Conservation (phyloP, 495 filamentous ascomycete species). For the Penicillium silybi region DNA sequence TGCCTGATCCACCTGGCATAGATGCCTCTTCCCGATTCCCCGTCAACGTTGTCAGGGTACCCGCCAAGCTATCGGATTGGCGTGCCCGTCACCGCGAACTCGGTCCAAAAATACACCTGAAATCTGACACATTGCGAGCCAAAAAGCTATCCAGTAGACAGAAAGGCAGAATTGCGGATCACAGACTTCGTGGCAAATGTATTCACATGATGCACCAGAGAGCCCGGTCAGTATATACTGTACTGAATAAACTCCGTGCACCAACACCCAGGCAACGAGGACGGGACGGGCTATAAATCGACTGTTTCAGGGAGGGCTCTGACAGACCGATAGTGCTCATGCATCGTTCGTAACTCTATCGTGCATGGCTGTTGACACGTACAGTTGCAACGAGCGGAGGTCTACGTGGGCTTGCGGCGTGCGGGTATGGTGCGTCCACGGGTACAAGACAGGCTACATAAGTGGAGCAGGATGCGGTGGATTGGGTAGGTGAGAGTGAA, state of each 20-base stretch:
- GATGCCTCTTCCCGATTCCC: background rate
- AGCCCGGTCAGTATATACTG: background rate
- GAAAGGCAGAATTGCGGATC: background rate
- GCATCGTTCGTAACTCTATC: background rate
- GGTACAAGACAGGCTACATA: slow-evolving; percentile 3
- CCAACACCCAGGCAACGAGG: background rate
- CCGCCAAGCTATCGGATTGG: background rate
- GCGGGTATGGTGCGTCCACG: background rate
- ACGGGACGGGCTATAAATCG: background rate
- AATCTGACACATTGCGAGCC: background rate
- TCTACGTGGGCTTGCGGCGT: slow-evolving; percentile 2
- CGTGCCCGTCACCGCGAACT: background rate
- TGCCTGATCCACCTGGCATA: background rate
- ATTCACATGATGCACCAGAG: background rate
- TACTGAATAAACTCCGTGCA: background rate
- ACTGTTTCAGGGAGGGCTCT: background rate
- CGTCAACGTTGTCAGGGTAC: background rate
- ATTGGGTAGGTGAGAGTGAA: background rate
- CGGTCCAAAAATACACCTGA: background rate
- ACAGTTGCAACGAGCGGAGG: background rate
- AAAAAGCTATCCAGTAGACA: background rate
- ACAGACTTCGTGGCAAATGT: background rate
- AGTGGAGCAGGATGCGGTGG: background rate
- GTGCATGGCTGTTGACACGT: slow-evolving; percentile 7
- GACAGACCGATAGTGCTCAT: background rate